Conservation (phyloP, 2,329 filamentous ascomycete species). For the Corinectria fuckeliana region DNA sequence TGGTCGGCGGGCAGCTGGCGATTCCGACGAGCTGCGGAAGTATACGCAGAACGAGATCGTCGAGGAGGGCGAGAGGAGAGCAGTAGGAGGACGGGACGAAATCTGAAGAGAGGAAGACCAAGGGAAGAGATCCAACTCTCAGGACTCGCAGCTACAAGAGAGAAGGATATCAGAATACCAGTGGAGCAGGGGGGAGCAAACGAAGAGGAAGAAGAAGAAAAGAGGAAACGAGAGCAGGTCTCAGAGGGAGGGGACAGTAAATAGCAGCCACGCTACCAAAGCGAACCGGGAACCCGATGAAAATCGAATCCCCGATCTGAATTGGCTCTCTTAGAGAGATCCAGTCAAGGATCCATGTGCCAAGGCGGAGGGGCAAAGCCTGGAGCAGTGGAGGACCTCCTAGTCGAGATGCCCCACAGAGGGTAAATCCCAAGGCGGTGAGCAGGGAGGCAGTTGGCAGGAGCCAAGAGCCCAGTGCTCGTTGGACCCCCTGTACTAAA, state of each 20-base stretch:
- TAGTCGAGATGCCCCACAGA: slow-evolving; percentile 27
- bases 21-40: slow-evolving; percentile 2
- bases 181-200: not conserved
- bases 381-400: slow-evolving; percentile 6
- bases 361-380: slow-evolving; percentile 23
- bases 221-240: not conserved
- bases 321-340: slow-evolving; percentile 35
- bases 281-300: slow-evolving; percentile 30
- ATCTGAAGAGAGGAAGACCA: not conserved
- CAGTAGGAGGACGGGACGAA: not conserved
- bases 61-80: not conserved
- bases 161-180: not conserved
- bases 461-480: not conserved
- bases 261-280: slow-evolving; percentile 25
- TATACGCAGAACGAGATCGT: not conserved
- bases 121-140: not conserved
- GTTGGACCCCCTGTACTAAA: too few species aligned
- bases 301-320: slow-evolving; percentile 36
- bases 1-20: not conserved
- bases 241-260: slow-evolving; percentile 14
- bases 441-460: slow-evolving; percentile 15
- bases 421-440: slow-evolving; percentile 37
- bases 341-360: slow-evolving; percentile 30
- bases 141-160: not conserved
- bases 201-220: not conserved